These are phyloP conservation scores for Penicillium freii DNA, from an alignment of 2,329 filamentous ascomycete genomes.

Conservation along the genomic window DNA sequence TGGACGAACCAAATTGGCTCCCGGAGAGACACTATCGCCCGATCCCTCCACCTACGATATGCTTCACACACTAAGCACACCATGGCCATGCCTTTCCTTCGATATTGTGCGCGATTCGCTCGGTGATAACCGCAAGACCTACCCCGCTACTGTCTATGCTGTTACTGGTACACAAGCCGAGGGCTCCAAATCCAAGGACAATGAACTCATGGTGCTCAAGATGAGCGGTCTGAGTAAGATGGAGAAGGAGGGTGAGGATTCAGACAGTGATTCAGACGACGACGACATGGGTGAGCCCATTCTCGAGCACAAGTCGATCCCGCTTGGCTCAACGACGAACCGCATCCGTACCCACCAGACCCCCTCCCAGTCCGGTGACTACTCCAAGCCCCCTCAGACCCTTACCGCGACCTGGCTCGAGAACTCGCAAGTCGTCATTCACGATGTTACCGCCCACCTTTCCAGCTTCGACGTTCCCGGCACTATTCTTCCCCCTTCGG, in stretches of 20 bases:
- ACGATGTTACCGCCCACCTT: conserved; percentile 89
- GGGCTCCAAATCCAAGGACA: conserved; percentile 70
- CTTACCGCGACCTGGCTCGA: conserved; percentile 92
- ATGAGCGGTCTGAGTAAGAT: conserved; percentile 87
- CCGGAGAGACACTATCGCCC: conserved; percentile 85
- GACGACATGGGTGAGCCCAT: conserved; percentile 78
- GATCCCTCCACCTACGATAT: conserved; percentile 96
- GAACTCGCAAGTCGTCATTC: conserved; percentile 81
- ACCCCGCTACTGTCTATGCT: conserved; percentile 91
- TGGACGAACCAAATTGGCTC: conserved; percentile 84
- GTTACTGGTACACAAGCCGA: conserved; percentile 94
- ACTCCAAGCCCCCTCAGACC: conserved; percentile 71
- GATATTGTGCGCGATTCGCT: conserved; percentile 84
- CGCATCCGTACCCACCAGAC: conserved; percentile 85
- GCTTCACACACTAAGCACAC: conserved; percentile 89
- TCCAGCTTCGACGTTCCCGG: conserved; percentile 87
- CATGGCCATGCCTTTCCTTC: conserved; percentile 96
- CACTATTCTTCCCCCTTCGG: conserved; percentile 71
- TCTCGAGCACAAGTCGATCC: conserved; percentile 86
- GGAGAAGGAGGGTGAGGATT: conserved; percentile 68
- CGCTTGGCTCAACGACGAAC: conserved; percentile 84
- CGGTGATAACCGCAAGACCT: conserved; percentile 86
- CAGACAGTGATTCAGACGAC: conserved; percentile 69
- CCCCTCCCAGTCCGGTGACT: conserved; percentile 61
- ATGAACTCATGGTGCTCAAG: conserved; percentile 94